Evolutionary conservation across 2,329 filamentous ascomycete genomes (phyloP).

Genomic region (Endocalyx cinctus): DNA sequence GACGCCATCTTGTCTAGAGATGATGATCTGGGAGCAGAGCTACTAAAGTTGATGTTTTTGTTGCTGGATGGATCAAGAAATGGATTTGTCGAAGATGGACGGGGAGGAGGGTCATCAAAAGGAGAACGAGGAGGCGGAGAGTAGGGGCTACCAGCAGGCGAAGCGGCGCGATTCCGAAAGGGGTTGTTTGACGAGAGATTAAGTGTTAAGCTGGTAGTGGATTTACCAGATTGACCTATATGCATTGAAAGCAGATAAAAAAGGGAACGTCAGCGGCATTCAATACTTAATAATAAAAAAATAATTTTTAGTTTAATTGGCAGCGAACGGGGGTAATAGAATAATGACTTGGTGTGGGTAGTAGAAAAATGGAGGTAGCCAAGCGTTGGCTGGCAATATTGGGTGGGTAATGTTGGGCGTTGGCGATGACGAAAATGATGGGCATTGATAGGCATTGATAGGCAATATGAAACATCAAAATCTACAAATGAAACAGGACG

Average conservation of each 20-base stretch:
- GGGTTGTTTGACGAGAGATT: conserved; percentile 80
- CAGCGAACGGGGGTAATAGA: no score
- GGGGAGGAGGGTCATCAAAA: conserved; percentile 54
- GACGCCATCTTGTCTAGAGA: conserved; percentile 46
- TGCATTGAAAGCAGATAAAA: conserved; percentile 22
- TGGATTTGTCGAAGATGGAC: conserved; percentile 68
- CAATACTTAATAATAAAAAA: conserved; percentile 6
- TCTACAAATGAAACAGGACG: conserved; percentile 43
- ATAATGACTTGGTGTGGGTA: no score
- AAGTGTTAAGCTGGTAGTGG: conserved; percentile 52
- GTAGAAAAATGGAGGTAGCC: background rate
- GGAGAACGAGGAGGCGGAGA: conserved; percentile 45
- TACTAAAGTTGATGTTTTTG: conserved; percentile 23
- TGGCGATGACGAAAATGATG: conserved; percentile 38
- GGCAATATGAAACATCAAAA: conserved; percentile 43
- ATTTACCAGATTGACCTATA: conserved; percentile 32
- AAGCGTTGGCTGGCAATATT: conserved; percentile 12
- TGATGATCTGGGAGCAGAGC: conserved; percentile 24
- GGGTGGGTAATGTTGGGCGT: conserved; percentile 10
- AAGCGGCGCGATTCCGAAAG: conserved; percentile 68
- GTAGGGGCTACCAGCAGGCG: conserved; percentile 46
- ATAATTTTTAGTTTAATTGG: background rate
- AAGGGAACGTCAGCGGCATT: conserved; percentile 20
- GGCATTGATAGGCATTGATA: conserved; percentile 42
- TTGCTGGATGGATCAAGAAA: conserved; percentile 56